phyloP scores from a whole-genome alignment of 1,284 basidiomycete species.

The Cutaneotrichosporon sp. region DNA sequence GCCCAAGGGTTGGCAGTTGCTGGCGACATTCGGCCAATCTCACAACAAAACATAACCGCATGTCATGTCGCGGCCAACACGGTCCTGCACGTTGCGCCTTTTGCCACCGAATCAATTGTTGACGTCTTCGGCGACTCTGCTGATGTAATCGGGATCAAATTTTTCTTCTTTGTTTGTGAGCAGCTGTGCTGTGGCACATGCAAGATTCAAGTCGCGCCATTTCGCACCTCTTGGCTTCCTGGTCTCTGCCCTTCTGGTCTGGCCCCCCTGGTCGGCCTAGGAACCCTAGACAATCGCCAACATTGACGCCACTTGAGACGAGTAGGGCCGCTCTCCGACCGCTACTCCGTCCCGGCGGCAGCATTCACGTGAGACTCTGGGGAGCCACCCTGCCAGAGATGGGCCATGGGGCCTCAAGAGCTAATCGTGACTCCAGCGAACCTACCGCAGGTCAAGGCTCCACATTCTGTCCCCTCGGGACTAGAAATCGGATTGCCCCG shows the following conservation, averaged over 20 bases:
- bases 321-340: not conserved
- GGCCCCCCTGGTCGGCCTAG: not conserved
- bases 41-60: not conserved
- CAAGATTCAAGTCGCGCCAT: not conserved
- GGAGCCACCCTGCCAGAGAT: not conserved
- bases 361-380: constrained; percentile 3
- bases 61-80: not conserved
- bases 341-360: not conserved
- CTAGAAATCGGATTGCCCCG: not conserved
- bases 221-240: not conserved
- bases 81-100: not conserved
- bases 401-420: not conserved
- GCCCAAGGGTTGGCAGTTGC: not conserved
- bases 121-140: not conserved
- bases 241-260: not conserved
- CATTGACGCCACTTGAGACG: not conserved
- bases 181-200: not conserved
- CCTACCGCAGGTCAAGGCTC: not conserved
- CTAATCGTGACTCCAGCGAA: not conserved
- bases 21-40: not conserved
- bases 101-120: not conserved
- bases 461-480: not conserved
- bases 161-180: not conserved
- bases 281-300: not conserved
- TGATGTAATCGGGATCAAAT: constrained; percentile 5